Base-by-base conservation (phyloP, 2,329 filamentous ascomycete genomes). In the Aspergillus texensis region DNA sequence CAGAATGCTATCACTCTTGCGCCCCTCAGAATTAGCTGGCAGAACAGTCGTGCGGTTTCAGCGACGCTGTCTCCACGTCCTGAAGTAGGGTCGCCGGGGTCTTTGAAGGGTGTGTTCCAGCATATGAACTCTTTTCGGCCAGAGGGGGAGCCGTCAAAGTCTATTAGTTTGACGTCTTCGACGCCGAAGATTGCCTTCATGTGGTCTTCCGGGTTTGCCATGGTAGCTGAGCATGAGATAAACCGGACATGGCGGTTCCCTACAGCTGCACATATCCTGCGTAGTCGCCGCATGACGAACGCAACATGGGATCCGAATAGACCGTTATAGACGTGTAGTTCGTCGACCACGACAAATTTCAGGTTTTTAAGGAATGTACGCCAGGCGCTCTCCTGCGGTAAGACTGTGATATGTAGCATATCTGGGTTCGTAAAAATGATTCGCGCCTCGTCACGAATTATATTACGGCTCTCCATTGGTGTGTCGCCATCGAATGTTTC, bases 371-470 rank as follows among this genome's bases (percentile, higher is more conserved):
- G 77, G 69, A 97, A 98, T 0, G 86, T 87, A 54, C 94, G 86
- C 95, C 95, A 99, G 34, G 86, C 86, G 66, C 93, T 90, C 79
- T 99, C 95, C 72, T 97, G 92, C 0, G 95, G 94, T 4, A 99
- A 79, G 30, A 99, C 96, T 0, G 93, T 96, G 39, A 97, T 88
- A 70, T 99, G 95, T 41, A 99, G 84, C 94, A 98, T 99, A 72
- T 99, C 95, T 0, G 95, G 95, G 71, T 99, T 99, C 0, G 95
- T 99, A 73, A 99, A 97, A 57, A 99, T 94, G 66, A 98, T 93
- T 28, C 93, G 86, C 0, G 91, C 95, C 77, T 96, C 89, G 45
- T 98, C 94, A 6, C 94, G 88, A 66, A 99, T 94, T 32, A 83
- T 74, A 67, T 92, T 92, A 26, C 95, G 87, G 65, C 91, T 89